Evolutionary conservation across 306 rosid genomes (phyloP).

Genomic region (Calophaca sinica): DNA sequence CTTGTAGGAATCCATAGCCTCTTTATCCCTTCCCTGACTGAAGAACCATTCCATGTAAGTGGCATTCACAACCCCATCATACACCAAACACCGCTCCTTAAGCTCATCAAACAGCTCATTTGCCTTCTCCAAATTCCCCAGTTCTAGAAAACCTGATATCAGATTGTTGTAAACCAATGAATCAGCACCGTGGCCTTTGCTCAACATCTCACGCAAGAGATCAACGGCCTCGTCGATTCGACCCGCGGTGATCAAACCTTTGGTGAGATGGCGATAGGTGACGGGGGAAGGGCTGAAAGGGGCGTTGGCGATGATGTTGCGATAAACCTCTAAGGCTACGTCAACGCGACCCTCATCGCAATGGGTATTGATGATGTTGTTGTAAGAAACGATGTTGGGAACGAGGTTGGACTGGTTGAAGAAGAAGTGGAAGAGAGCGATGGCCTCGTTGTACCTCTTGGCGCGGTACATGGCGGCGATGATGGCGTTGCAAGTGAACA

Average conservation of each 20-base stretch:
- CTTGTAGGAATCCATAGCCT: slow-evolving; percentile 91
- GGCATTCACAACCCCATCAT: slow-evolving; percentile 90
- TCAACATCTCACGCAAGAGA: slow-evolving; percentile 90
- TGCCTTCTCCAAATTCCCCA: slow-evolving; percentile 83
- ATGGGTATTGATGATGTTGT: slow-evolving; percentile 80
- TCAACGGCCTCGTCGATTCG: slow-evolving; percentile 82
- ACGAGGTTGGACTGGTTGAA: slow-evolving; percentile 81
- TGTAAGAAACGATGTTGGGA: slow-evolving; percentile 91
- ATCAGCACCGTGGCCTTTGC: slow-evolving; percentile 87
- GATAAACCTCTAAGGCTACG: slow-evolving; percentile 72
- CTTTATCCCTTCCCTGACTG: slow-evolving; percentile 64
- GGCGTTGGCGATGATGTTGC: slow-evolving; percentile 67
- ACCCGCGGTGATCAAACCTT: slow-evolving; percentile 70
- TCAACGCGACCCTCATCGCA: slow-evolving; percentile 90
- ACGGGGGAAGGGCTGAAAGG: slow-evolving; percentile 89
- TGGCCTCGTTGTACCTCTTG: slow-evolving; percentile 74
- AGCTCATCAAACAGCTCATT: slow-evolving; percentile 90
- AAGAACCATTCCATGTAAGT: slow-evolving; percentile 95
- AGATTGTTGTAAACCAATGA: slow-evolving; percentile 83
- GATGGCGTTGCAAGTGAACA: slow-evolving; percentile 95
- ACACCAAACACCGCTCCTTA: slow-evolving; percentile 84
- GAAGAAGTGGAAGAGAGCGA: slow-evolving; percentile 82
- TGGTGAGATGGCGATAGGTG: slow-evolving; percentile 83
- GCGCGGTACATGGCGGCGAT: slow-evolving; percentile 93
- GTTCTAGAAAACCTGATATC: slow-evolving; percentile 70